Base-by-base conservation (phyloP, 2,329 filamentous ascomycete genomes). In the Pseudogymnoascus destructans region DNA sequence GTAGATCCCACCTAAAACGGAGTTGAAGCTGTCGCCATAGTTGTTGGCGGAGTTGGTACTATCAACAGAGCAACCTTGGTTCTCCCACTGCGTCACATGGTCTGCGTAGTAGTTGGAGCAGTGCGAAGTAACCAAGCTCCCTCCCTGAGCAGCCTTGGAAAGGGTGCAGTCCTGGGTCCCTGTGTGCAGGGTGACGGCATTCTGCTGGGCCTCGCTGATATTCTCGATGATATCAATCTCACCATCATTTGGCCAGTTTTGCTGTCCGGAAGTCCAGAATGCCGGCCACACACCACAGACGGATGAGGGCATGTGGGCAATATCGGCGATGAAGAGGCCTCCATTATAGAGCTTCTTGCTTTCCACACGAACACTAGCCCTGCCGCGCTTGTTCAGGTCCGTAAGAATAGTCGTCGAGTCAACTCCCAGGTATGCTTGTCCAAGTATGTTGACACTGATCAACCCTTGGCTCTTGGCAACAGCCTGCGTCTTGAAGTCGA, bases 401-500 rank as follows among this genome's bases (percentile, higher is more conserved):
- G 67, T 64, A 1, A 70, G 64, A n/a, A 67, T 65, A 13, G 72
- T 72, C 6, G 61, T 70, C 58, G 70, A 67, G 61, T 77, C 74
- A 10, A 75, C 74, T 19, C 74, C 73, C 61, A 77, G 69, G 58
- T 74, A 76, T 17, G 73, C 66, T 35, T 58, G 57, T 3, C 87
- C 84, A 40, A 36, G 54, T 36, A 86, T 86, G 1, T 72, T 72
- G 30, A 72, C 65, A 0, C 77, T 76, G 61, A 77, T 77, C 42
- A 70, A 62, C 21, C 80, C 84, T 58, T 69, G 75, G 66, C 77
- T 71, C 70, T 89, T 85, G 56, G 85, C 81, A 1, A 77, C 78
- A 15, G 68, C 61, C 58, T 77, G 74, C 65, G 79, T 74, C 57
- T 83, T 77, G 66, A 89, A 92, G 59, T 80, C 72, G 65, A 91